A percentile compares a stretch with the other conserved stretches of the same genome.
These are phyloP conservation scores for Paramecium biaurelia DNA, from an alignment of 73 alveolate species.

Conservation along the genomic window DNA sequence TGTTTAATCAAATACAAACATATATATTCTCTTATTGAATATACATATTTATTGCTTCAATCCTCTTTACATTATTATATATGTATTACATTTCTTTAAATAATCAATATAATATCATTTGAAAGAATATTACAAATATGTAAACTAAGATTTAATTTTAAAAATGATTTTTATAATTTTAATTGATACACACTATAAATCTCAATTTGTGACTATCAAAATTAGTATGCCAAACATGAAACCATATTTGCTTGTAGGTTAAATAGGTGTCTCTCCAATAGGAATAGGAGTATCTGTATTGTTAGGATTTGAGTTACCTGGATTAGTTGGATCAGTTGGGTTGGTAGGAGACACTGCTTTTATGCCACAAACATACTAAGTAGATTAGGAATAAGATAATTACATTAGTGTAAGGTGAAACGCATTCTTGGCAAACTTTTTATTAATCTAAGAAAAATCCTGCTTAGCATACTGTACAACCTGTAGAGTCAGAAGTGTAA, in stretches of 20 bases:
- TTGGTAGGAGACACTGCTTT: not conserved
- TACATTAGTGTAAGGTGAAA: conserved; percentile 18
- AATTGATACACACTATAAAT: not conserved
- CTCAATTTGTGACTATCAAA: not conserved
- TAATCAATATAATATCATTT: no score
- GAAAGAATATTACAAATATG: no score
- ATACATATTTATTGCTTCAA: no score
- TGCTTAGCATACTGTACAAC: not conserved
- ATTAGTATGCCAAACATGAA: not conserved
- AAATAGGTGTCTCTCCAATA: not conserved
- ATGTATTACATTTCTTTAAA: no score
- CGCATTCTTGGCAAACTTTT: not conserved
- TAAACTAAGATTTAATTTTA: no score
- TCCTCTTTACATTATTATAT: no score
- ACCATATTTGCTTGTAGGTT: not conserved
- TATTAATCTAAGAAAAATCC: not conserved
- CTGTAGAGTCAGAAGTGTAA: not conserved
- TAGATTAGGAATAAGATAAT: not conserved
- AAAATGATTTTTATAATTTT: not conserved
- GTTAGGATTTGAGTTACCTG: not conserved
- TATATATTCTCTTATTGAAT: no score
- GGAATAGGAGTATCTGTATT: not conserved
- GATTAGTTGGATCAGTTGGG: not conserved
- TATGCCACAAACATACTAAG: not conserved
- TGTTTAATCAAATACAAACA: no score